These are phyloP conservation scores for Penicillium sp. DNA, from an alignment of 2,329 filamentous ascomycete genomes.

Conservation along the genomic window DNA sequence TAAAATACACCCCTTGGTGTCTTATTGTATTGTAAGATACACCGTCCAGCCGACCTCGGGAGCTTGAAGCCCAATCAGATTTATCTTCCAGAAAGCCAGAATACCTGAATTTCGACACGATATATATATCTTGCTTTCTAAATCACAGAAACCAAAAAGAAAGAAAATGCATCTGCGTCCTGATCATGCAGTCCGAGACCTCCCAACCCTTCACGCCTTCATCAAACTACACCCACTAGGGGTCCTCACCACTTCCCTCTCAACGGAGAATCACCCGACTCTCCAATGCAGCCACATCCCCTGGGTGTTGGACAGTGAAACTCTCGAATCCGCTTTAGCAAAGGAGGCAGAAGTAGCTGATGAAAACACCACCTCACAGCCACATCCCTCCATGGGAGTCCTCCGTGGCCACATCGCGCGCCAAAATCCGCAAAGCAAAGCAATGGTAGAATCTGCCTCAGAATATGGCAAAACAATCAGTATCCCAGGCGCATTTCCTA, in stretches of 20 bases:
- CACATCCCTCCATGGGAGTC: not conserved
- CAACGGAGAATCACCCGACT: slow-evolving; percentile 11
- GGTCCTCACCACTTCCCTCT: slow-evolving; percentile 18
- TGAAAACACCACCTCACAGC: not conserved
- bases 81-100: too few relatives aligned
- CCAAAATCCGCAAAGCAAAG: slow-evolving; percentile 19
- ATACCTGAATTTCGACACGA: too few relatives aligned
- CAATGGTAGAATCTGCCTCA: slow-evolving; percentile 15
- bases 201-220: slow-evolving; percentile 19
- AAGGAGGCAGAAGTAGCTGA: not conserved
- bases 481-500: not conserved
- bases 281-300: slow-evolving; percentile 23
- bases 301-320: slow-evolving; percentile 15
- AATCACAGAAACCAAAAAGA: not conserved
- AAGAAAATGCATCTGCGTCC: slow-evolving; percentile 17
- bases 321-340: not conserved
- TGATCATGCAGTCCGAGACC: slow-evolving; percentile 16
- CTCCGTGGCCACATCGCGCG: slow-evolving; percentile 22
- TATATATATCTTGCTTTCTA: slow-evolving; percentile 8
- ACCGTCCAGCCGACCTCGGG: too few relatives aligned
- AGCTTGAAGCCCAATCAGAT: too few relatives aligned
- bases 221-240: slow-evolving; percentile 21
- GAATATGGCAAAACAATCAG: not conserved
- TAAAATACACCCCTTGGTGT: too few relatives aligned
- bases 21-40: too few relatives aligned